Percentiles rank a stretch among this genome's conserved stretches.
phyloP scores from a whole-genome alignment of 768 basidiomycete species.

The Rhizopogon vesiculosus region DNA sequence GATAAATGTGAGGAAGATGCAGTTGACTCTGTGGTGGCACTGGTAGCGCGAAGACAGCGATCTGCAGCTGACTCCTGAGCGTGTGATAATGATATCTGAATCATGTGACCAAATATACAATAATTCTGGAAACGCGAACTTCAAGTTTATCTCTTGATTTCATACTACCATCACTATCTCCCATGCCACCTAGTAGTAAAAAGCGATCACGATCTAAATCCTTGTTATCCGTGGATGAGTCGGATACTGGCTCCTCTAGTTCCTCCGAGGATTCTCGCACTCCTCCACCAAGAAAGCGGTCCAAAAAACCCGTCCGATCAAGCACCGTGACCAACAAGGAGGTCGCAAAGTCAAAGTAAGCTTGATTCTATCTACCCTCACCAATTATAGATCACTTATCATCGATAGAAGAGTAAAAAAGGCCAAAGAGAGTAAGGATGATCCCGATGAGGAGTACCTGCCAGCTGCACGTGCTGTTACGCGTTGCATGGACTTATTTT shows the following conservation, averaged over 20 bases:
- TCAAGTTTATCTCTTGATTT: no score
- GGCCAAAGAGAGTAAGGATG: neutral
- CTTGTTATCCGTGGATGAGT: no score
- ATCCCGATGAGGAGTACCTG: neutral
- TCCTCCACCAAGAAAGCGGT: neutral
- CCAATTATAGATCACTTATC: neutral
- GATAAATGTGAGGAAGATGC: no score
- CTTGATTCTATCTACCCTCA: neutral
- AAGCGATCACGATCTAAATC: no score
- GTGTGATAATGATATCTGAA: conserved; percentile 9
- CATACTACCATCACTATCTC: no score
- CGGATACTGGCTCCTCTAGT: no score
- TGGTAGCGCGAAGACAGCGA: no score
- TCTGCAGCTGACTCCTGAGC: no score
- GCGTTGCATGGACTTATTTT: neutral
- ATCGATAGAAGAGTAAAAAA: neutral
- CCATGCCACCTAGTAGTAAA: no score
- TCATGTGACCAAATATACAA: no score
- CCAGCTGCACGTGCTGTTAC: neutral
- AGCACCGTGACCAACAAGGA: neutral
- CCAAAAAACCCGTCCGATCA: neutral
- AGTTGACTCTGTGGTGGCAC: no score
- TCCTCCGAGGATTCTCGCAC: neutral
- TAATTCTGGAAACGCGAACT: no score
- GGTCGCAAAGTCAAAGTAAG: neutral